These are phyloP conservation scores for Ceratocystis albifundus DNA, from an alignment of 2,329 filamentous ascomycete genomes.

Conservation along the genomic window DNA sequence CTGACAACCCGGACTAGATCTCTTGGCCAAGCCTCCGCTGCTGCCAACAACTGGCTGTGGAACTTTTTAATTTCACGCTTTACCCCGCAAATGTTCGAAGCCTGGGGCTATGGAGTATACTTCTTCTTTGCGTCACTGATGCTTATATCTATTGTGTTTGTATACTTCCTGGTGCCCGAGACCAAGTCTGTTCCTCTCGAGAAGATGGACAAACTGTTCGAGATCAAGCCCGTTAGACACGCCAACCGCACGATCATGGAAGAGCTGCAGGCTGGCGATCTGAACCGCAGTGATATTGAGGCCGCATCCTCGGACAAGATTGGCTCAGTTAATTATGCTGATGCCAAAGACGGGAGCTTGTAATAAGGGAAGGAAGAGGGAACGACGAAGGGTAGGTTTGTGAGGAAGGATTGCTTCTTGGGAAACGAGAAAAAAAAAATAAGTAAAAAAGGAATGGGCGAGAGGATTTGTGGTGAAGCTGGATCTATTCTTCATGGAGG, in stretches of 20 bases:
- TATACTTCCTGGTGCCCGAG: conserved; percentile 53
- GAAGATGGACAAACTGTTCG: conserved; percentile 52
- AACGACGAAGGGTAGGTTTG: background rate
- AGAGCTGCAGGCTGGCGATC: conserved; percentile 32
- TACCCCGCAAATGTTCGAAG: conserved; percentile 52
- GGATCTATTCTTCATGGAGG: background rate
- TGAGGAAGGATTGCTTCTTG: background rate
- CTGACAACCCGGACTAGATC: conserved; percentile 14
- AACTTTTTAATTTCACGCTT: conserved; percentile 60
- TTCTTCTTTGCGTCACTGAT: conserved; percentile 58
- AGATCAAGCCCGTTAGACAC: conserved; percentile 35
- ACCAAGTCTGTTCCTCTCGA: conserved; percentile 56
- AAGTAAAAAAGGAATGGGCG: background rate
- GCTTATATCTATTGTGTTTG: conserved; percentile 45
- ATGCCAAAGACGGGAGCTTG: conserved; percentile 18
- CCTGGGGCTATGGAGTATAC: conserved; percentile 47
- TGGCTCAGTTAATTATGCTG: conserved; percentile 22
- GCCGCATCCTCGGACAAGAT: conserved; percentile 28
- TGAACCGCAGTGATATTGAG: conserved; percentile 27
- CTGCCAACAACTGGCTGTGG: conserved; percentile 61
- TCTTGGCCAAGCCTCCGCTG: conserved; percentile 44
- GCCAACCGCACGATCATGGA: conserved; percentile 38
- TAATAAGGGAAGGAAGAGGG: background rate
- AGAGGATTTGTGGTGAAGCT: background rate
- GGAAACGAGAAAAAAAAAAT: background rate